Evolutionary conservation across 495 filamentous ascomycete genomes (phyloP).

Genomic region (Platismatia glauca): DNA sequence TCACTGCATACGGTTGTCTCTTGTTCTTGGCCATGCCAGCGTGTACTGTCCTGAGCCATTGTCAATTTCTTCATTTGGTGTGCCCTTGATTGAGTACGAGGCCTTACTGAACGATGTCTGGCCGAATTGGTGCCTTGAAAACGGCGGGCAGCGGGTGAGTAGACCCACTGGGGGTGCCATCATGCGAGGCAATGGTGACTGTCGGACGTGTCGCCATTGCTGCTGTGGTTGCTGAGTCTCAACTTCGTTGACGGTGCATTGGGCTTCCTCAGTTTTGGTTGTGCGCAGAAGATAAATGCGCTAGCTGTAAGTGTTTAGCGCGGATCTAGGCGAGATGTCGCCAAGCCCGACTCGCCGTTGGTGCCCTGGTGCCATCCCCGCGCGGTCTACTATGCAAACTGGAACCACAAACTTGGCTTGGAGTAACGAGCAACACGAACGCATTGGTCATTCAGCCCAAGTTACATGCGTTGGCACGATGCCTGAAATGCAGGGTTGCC

Average conservation of each 20-base stretch:
- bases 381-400: neutral
- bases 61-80: slow-evolving; percentile 28
- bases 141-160: slow-evolving; percentile 87
- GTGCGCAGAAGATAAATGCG: slow-evolving; percentile 1
- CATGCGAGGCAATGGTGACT: slow-evolving; percentile 85
- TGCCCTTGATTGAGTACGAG: slow-evolving; percentile 1
- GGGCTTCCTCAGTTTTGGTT: neutral
- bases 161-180: slow-evolving; percentile 79
- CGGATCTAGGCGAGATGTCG: neutral
- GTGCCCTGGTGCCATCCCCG: too few relatives aligned
- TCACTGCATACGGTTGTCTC: slow-evolving; percentile 98
- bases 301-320: slow-evolving; percentile 1
- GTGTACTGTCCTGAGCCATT: slow-evolving; percentile 62
- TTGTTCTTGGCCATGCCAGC: slow-evolving; percentile 99
- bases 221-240: slow-evolving; percentile 24
- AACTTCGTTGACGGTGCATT: neutral
- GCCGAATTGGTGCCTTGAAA: slow-evolving; percentile 93
- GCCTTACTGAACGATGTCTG: slow-evolving; percentile 90
- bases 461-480: neutral
- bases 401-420: neutral
- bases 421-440: neutral
- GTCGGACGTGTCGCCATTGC: slow-evolving; percentile 91
- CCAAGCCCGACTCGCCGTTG: neutral
- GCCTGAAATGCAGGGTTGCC: slow-evolving; percentile 1
- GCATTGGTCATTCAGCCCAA: neutral